Percentiles rank a stretch among this genome's conserved stretches.
These are phyloP conservation scores for Chytridium lagenaria DNA, from an alignment of 371 early-diverging fungal genomes.

Conservation along the genomic window DNA sequence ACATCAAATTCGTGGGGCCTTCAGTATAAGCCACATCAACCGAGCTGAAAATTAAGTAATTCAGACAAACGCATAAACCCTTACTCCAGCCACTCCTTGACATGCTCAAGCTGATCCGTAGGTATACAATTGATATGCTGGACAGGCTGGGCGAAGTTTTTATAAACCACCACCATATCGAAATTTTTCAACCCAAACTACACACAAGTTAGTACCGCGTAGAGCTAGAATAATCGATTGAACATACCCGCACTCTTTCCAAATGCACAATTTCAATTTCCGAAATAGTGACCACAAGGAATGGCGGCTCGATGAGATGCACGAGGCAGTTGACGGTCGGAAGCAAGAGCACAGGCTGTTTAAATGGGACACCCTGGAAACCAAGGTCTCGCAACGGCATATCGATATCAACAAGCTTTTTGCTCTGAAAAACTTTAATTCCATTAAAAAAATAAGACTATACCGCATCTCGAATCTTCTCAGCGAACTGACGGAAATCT, in stretches of 20 bases:
- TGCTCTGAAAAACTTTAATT: conserved; percentile 57
- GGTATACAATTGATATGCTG: conserved; percentile 98
- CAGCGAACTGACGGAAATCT: conserved; percentile 95
- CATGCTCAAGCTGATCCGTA: conserved; percentile 89
- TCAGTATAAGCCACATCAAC: conserved; percentile 97
- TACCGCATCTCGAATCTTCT: conserved; percentile 86
- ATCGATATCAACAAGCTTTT: conserved; percentile 88
- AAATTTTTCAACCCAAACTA: conserved; percentile 98
- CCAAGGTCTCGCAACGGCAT: conserved; percentile 93
- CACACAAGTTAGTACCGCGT: background rate
- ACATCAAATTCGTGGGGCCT: conserved; percentile 97
- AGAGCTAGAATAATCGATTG: background rate
- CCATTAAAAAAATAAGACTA: background rate
- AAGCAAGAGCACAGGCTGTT: conserved; percentile 93
- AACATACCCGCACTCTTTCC: conserved; percentile 87
- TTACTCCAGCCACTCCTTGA: conserved; percentile 98
- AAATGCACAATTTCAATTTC: conserved; percentile 98
- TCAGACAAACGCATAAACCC: conserved; percentile 18
- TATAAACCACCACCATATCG: conserved; percentile 98
- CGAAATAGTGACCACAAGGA: conserved; percentile 89
- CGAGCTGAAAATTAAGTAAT: conserved; percentile 58
- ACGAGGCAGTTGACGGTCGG: conserved; percentile 98
- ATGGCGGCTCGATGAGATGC: conserved; percentile 96
- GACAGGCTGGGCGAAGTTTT: conserved; percentile 89
- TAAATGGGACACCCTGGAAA: conserved; percentile 96